phyloP scores from a whole-genome alignment of 129 eudicot species.

The Oenanthe sinensis region DNA sequence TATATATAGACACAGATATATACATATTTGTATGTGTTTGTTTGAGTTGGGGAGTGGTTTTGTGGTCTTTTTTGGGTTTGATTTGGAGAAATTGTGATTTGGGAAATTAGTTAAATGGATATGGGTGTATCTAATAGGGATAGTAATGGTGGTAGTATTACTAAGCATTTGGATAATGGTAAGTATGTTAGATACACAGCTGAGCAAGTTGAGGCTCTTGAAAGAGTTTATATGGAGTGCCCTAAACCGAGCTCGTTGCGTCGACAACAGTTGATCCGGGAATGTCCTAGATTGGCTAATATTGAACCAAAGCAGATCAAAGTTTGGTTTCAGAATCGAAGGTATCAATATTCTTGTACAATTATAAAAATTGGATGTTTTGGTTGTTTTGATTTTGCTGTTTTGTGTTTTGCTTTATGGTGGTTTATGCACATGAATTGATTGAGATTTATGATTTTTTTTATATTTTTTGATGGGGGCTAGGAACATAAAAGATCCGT shows the following conservation, averaged over 20 bases:
- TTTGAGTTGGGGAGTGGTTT: neutral
- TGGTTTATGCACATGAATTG: neutral
- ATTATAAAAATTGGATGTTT: neutral
- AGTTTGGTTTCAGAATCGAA: constrained; percentile 95
- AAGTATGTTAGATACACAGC: constrained; percentile 83
- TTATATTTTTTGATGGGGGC: neutral
- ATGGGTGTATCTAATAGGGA: constrained; percentile 68
- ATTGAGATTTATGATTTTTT: neutral
- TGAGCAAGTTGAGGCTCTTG: constrained; percentile 89
- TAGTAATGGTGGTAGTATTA: constrained; percentile 58
- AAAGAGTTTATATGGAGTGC: constrained; percentile 80
- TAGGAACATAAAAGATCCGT: neutral
- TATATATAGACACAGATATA: neutral
- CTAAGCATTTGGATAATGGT: constrained; percentile 70
- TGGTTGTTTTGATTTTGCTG: neutral
- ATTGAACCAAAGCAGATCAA: constrained; percentile 90
- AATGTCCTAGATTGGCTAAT: constrained; percentile 76
- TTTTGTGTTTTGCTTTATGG: neutral
- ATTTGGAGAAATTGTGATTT: neutral
- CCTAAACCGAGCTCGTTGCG: constrained; percentile 85
- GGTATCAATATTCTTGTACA: constrained; percentile 28
- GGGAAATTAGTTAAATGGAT: constrained; percentile 43
- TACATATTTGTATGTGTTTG: neutral
- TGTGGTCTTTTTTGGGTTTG: neutral
- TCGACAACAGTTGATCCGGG: constrained; percentile 78